Evolutionary conservation across 805 yeast genomes (phyloP), one percentile per base, ranked within the genome.

Genomic region (Starmera pachycereana): DNA sequence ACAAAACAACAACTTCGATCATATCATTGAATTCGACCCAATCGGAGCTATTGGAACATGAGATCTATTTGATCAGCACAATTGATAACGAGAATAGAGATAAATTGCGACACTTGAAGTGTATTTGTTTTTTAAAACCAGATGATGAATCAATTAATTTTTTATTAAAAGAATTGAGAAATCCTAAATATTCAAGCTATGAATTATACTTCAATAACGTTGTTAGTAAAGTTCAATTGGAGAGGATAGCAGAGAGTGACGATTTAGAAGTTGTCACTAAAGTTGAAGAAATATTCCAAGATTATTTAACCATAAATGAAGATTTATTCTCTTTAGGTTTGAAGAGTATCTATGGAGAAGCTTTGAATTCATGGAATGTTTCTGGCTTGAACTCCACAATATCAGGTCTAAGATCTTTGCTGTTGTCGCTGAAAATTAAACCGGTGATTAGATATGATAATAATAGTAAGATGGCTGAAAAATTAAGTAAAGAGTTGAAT

Each of bases 21-120:
- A 74, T 92, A 18, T 87, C 97, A n/a, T 70, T 92, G 73, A 78
- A 83, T 50, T 76, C 94, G 27, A 83, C 96, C 3, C 98, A 92
- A 57, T 80, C 94, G 3, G 83, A 79, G 41, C 68, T 92, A 35
- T 69, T 92, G 32, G 77, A 81, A 48, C 74, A 85, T 49, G 95
- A 90, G 45, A 75, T 92, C n/a, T 87, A 84, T 44, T 67, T 92
- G 37, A 79, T 87, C 36, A 96, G 87, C 44, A 71, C 74, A 32
- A 57, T 80, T 22, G 83, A 78, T 41, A 80, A 81, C 54, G 48
- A 56, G 6, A 62, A 68, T 35, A 68, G 92, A 35, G 86, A 80
- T 51, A 72, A 71, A 33, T 71, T 89, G 71, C 77, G 88, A 43
- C 95, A 89, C 53, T 62, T 92, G 52, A 76, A 77, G 50, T 88